Evolutionary conservation across 805 yeast genomes (phyloP), one percentile per base, ranked within the genome.

Genomic region (Candida sphagnicola): DNA sequence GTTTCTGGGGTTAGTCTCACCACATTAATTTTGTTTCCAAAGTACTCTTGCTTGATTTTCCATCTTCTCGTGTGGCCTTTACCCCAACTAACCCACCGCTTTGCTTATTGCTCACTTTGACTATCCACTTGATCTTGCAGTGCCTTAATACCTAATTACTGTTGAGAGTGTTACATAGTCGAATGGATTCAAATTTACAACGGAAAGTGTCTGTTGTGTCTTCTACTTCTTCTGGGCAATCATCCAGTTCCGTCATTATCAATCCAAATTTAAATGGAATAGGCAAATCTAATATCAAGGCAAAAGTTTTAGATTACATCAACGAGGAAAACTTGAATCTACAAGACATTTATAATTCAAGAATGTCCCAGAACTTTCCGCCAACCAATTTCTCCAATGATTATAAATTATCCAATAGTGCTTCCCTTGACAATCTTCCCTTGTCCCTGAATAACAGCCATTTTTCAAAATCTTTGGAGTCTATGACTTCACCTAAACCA

Each of bases 241-340:
- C 45, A 8, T 48, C 46, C 4, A 43, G 40, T n/a, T 46, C 50
- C 10, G 49, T 47, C 8, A 30, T 47, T 3, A 40, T 42, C n/a
- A 43, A 44, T 15, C 24, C 32, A 6, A 14, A 36, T 3, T 32
- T 39, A 13, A 14, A 17, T 10, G 44, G 45, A 1, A 31, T 37
- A 5, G 44, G 42, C 6, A 44, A 44, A 24, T 56, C 53, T 33
- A 57, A 47, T 30, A 48, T 64, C 31, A 61, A 57, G 40, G 56
- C 61, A 40, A 48, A 53, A 21, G 72, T 68, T 19, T 50, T 68
- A 19, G 61, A 47, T 44, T 65, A 64, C 39, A 62, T 67, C 31
- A 54, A 54, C 19, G 47, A 47, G 36, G 53, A 54, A 40, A 40
- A 39, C 10, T 34, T 26, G 42, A 45, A 23, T 14, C 18, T 31